Evolutionary conservation across 2,329 filamentous ascomycete genomes (phyloP).

Genomic region (Talaromyces islandicus): DNA sequence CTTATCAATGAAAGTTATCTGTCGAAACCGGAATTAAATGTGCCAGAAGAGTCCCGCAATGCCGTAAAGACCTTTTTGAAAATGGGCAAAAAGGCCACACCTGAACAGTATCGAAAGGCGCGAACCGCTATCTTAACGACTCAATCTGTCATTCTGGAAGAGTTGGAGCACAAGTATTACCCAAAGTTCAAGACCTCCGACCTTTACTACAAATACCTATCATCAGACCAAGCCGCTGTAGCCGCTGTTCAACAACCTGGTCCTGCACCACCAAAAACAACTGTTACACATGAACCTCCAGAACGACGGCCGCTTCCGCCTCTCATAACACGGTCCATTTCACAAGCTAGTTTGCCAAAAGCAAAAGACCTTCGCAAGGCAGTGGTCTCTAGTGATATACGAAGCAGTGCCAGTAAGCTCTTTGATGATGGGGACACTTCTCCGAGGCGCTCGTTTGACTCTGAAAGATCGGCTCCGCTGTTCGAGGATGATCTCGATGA

Average conservation of each 20-base stretch:
- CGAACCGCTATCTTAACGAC: slow-evolving; percentile 73
- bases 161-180: slow-evolving; percentile 76
- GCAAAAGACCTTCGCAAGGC: slow-evolving; percentile 53
- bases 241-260: slow-evolving; percentile 25
- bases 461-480: slow-evolving; percentile 51
- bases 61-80: slow-evolving; percentile 72
- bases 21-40: slow-evolving; percentile 71
- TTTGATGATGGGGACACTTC: slow-evolving; percentile 41
- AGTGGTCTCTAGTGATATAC: slow-evolving; percentile 56
- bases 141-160: slow-evolving; percentile 76
- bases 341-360: slow-evolving; percentile 37
- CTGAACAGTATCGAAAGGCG: slow-evolving; percentile 76
- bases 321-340: slow-evolving; percentile 42
- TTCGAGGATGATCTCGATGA: slow-evolving; percentile 81
- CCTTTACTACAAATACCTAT: slow-evolving; percentile 91
- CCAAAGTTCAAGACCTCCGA: slow-evolving; percentile 87
- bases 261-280: slow-evolving; percentile 15
- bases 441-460: slow-evolving; percentile 64
- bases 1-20: slow-evolving; percentile 91
- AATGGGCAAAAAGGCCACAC: slow-evolving; percentile 68
- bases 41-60: slow-evolving; percentile 62
- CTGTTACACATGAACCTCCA: slow-evolving; percentile 21
- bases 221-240: slow-evolving; percentile 64
- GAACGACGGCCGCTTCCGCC: slow-evolving; percentile 36
- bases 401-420: slow-evolving; percentile 37